Percentiles rank a stretch among this genome's conserved stretches.
These are phyloP conservation scores for Wickerhamomyces bisporus DNA, from an alignment of 805 yeast genomes.

Conservation along the genomic window DNA sequence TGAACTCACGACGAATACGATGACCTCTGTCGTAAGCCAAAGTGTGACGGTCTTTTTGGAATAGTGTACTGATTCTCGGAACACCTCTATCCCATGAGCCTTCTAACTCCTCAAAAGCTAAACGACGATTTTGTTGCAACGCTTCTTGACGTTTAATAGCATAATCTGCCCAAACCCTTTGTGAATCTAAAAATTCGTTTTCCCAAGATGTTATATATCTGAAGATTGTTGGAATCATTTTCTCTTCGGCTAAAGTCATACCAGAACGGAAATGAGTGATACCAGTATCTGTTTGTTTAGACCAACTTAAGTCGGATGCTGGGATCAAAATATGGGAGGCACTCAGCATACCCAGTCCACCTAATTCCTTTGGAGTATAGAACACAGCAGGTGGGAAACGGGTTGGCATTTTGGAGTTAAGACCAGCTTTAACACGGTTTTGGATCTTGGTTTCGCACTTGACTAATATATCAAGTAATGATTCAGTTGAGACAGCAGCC, in stretches of 20 bases:
- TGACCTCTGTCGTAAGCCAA: conserved; percentile 94
- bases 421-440: conserved; percentile 88
- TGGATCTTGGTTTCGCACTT: conserved; percentile 91
- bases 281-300: conserved; percentile 90
- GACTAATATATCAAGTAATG: conserved; percentile 75
- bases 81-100: conserved; percentile 95
- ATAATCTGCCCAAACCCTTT: conserved; percentile 96
- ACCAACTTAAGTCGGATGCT: conserved; percentile 86
- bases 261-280: conserved; percentile 93
- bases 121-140: conserved; percentile 71
- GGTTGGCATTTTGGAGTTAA: conserved; percentile 97
- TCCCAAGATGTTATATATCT: conserved; percentile 96
- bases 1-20: conserved; percentile 74
- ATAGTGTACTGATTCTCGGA: conserved; percentile 91
- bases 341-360: conserved; percentile 96
- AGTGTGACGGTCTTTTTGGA: conserved; percentile 92
- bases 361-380: conserved; percentile 94
- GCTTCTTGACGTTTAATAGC: conserved; percentile 89
- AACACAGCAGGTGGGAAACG: conserved; percentile 98
- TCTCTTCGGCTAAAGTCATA: conserved; percentile 74
- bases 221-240: conserved; percentile 87
- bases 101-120: conserved; percentile 90
- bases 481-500: conserved; percentile 80
- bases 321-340: conserved; percentile 96
- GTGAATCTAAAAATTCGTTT: conserved; percentile 89